Conservation (phyloP, 164 flowering plant genomes). For the Echeveria elegans region DNA sequence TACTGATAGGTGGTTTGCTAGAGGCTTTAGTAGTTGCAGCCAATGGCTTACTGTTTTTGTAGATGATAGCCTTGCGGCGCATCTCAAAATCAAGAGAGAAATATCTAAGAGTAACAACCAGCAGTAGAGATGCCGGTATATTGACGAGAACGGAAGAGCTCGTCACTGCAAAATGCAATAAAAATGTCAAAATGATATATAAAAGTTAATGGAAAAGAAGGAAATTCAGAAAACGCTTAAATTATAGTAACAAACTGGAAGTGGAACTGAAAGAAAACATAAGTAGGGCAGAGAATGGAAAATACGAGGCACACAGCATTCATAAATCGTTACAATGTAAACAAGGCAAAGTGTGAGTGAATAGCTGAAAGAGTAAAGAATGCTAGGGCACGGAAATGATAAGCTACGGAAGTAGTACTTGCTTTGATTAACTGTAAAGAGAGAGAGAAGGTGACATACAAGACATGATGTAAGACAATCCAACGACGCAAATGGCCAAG, state of each 20-base stretch:
- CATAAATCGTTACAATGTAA: background rate
- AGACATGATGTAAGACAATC: slow-evolving; percentile 92
- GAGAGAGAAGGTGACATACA: slow-evolving; percentile 36
- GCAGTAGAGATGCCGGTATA: slow-evolving; percentile 62
- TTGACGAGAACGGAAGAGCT: slow-evolving; percentile 93
- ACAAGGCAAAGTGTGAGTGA: background rate
- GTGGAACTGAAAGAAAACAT: too few relatives aligned
- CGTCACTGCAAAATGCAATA: slow-evolving; percentile 50
- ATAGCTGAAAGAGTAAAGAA: background rate
- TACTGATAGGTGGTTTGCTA: slow-evolving; percentile 32
- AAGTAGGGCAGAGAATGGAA: too few relatives aligned
- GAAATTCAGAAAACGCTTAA: background rate
- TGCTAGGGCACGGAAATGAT: background rate
- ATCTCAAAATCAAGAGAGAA: slow-evolving; percentile 69
- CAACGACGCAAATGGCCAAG: slow-evolving; percentile 65
- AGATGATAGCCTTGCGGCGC: slow-evolving; percentile 59
- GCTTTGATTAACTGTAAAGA: background rate
- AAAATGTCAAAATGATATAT: slow-evolving; percentile 11
- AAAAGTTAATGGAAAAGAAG: background rate
- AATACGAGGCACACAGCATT: too few relatives aligned
- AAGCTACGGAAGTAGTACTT: background rate
- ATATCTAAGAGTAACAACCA: slow-evolving; percentile 70
- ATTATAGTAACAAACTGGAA: too few relatives aligned
- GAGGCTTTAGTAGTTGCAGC: slow-evolving; percentile 18
- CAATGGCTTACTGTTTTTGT: slow-evolving; percentile 36